Percentiles rank a stretch among this genome's conserved stretches.
Evolutionary conservation across 495 filamentous ascomycete species (phyloP).

Genomic region (Penicillium crystallinum): DNA sequence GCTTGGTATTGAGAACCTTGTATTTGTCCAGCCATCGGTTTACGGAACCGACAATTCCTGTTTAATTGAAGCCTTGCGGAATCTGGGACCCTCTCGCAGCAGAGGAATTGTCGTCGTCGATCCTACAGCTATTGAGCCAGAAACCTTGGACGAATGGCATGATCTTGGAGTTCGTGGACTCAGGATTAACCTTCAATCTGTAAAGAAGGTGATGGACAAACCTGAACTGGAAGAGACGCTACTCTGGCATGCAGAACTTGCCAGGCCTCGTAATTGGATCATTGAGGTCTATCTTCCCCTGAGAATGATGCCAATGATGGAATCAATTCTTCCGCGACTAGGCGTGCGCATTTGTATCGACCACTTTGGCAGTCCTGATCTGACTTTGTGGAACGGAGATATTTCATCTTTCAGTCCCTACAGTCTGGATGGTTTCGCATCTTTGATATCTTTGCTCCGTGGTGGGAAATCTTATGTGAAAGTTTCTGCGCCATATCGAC

Average conservation of each 20-base stretch:
- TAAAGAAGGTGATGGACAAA: slow-evolving; percentile 32
- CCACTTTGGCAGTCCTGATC: slow-evolving; percentile 44
- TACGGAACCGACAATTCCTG: slow-evolving; percentile 52
- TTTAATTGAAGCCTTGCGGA: slow-evolving; percentile 39
- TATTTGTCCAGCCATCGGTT: slow-evolving; percentile 48
- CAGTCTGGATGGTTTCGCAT: slow-evolving; percentile 37
- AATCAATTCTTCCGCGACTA: slow-evolving; percentile 36
- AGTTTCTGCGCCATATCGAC: slow-evolving; percentile 46
- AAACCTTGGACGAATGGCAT: slow-evolving; percentile 43
- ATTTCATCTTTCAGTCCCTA: slow-evolving; percentile 30
- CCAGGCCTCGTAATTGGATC: slow-evolving; percentile 42
- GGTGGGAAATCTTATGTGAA: slow-evolving; percentile 43
- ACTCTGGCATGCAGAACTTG: slow-evolving; percentile 38
- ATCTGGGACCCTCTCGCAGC: slow-evolving; percentile 38
- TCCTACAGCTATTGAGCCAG: slow-evolving; percentile 25
- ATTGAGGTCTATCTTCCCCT: slow-evolving; percentile 46
- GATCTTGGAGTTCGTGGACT: slow-evolving; percentile 46
- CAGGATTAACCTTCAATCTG: slow-evolving; percentile 46
- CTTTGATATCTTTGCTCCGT: slow-evolving; percentile 36
- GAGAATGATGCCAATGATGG: slow-evolving; percentile 36
- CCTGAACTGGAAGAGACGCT: slow-evolving; percentile 31
- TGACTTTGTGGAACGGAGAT: slow-evolving; percentile 10
- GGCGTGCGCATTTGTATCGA: slow-evolving; percentile 46
- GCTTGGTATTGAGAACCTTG: slow-evolving; percentile 38
- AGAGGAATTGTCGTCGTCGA: slow-evolving; percentile 49